Percentiles rank a stretch among this genome's conserved stretches.
phyloP scores from a whole-genome alignment of 176 grass and related monocot species.

The Oryza australiensis region DNA sequence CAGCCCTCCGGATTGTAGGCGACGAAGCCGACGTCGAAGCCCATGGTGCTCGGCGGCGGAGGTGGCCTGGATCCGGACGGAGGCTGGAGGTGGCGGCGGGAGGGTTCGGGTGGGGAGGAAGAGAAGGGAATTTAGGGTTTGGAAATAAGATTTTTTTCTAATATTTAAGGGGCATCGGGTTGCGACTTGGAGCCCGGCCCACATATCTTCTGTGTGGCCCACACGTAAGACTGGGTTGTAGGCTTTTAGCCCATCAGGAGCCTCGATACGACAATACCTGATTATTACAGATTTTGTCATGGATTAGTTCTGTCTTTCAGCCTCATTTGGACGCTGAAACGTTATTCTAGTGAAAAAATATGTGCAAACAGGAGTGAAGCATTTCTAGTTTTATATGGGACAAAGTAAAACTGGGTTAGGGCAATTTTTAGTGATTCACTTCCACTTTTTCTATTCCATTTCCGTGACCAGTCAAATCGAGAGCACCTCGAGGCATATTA shows the following conservation, averaged over 20 bases:
- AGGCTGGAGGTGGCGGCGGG: background rate
- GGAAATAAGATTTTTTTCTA: background rate
- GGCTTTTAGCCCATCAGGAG: background rate
- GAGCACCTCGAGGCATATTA: no score
- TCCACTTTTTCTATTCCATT: no score
- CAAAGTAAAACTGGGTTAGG: no score
- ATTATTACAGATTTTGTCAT: no score
- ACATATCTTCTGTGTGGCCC: background rate
- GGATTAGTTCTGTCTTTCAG: no score
- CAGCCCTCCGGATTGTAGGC: conserved; percentile 77
- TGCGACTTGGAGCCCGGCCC: background rate
- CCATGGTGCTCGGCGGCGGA: conserved; percentile 44
- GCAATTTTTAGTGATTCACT: no score
- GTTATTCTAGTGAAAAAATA: no score
- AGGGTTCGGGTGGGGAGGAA: background rate
- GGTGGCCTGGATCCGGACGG: conserved; percentile 24
- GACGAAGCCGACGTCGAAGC: conserved; percentile 73
- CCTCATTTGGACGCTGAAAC: no score
- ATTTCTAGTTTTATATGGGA: no score
- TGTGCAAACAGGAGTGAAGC: no score
- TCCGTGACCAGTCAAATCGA: no score
- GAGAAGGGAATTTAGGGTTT: conserved; percentile 30
- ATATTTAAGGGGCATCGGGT: background rate
- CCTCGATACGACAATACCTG: no score
- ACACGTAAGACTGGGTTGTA: background rate